Conservation (phyloP, 208 protist species). For the Crithidia expoeki region DNA sequence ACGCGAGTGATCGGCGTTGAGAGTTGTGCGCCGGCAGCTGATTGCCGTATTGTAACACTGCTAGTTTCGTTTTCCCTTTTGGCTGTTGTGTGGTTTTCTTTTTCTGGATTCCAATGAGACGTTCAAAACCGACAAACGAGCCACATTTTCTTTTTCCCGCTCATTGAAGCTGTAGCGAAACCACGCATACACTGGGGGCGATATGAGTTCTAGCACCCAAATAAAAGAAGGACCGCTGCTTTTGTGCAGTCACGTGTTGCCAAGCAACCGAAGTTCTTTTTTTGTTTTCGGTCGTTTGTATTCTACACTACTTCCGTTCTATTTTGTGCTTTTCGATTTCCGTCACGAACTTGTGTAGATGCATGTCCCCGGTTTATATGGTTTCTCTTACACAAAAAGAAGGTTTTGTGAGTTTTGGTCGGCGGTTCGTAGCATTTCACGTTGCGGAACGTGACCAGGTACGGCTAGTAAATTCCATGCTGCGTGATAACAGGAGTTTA, state of each 20-base stretch:
- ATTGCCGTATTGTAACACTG: neutral
- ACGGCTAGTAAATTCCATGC: no score
- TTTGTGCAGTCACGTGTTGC: neutral
- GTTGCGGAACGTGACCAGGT: no score
- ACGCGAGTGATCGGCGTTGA: neutral
- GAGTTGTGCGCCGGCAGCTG: neutral
- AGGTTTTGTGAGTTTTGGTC: no score
- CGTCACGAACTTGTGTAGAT: neutral
- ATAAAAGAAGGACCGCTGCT: neutral
- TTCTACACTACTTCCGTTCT: neutral
- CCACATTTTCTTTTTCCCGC: neutral
- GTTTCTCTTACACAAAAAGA: no score
- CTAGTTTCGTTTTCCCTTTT: neutral
- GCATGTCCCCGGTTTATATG: no score
- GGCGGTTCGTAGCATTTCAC: no score
- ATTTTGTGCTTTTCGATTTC: neutral
- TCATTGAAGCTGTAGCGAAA: slow-evolving; percentile 4
- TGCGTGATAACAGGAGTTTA: no score
- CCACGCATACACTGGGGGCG: neutral
- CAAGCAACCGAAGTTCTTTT: neutral
- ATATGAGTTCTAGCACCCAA: neutral
- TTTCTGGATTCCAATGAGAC: slow-evolving; percentile 1
- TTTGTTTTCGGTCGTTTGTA: neutral
- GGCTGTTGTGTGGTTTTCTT: slow-evolving; percentile 1
- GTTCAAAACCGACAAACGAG: neutral